Base-by-base conservation (phyloP, 768 basidiomycete genomes). In the Mycena kentingensis region DNA sequence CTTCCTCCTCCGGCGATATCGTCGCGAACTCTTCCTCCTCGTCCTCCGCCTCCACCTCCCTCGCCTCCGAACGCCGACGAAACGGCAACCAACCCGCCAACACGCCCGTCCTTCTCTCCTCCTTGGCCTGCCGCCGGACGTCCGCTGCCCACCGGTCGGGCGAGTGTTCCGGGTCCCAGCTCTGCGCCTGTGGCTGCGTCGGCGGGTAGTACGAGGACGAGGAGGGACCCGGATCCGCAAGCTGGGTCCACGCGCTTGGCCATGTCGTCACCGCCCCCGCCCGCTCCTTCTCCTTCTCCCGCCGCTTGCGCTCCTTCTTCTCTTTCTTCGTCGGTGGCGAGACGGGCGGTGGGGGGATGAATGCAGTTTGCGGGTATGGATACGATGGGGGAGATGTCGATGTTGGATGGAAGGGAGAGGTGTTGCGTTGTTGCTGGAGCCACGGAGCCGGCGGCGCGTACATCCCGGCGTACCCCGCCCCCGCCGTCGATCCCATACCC, bases 91-190 rank as follows among this genome's bases (percentile, higher is more conserved):
- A 59, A 38, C 47, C 44, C 28, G 46, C 22, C 44, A 54, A 22
- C 38, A 44, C 42, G 21, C 48, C 27, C 16, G 15, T n/a, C 50
- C 39, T 54, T 36, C 49, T 51, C 47, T 55, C 58, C 53, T 55
- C 55, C 31, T 35, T 47, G 19, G 57, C 57, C 2, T 47, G 24
- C 13, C 36, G 28, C 11, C 45, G 28, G n/a, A 59, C 53, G 18
- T 51, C 54, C 22, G 36, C 42, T 19, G 47, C 54, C 58, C 58
- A 59, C 19, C 35, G 46, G 36, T 47, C 57, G 19, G 50, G 41
- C 32, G n/a, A n/a, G n/a, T n/a, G n/a, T 29, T 36, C 50, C 5
- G 49, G 50, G 22, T 52, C 47, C 51, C 55, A 52, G 19, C n/a
- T 46, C n/a, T n/a, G n/a, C n/a, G n/a, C n/a, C n/a, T n/a, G n/a